These are phyloP conservation scores for Debaryomyces nepalensis DNA, from an alignment of 1,139 yeast genomes.

Conservation along the genomic window DNA sequence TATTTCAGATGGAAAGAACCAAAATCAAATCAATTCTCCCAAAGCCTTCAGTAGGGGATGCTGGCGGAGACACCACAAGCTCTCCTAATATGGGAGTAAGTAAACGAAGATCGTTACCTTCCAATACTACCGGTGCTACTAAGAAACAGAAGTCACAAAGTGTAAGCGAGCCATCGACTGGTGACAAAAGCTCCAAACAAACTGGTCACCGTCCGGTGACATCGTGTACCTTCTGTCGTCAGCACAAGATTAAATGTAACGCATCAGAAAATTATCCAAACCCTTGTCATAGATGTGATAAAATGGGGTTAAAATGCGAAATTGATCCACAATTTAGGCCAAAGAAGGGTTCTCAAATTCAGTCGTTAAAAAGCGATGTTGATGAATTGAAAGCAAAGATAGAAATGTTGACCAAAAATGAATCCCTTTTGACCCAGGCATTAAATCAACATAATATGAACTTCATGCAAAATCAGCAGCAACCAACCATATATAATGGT, in stretches of 20 bases:
- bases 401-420: conserved; percentile 74
- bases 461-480: conserved; percentile 30
- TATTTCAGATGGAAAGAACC: conserved; percentile 37
- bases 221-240: conserved; percentile 92
- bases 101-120: conserved; percentile 15
- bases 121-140: conserved; percentile 10
- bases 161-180: background rate
- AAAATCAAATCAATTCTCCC: conserved; percentile 44
- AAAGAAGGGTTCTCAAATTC: conserved; percentile 88
- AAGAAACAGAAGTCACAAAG: conserved; percentile 10
- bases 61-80: conserved; percentile 16
- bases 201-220: conserved; percentile 81
- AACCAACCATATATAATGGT: conserved; percentile 6
- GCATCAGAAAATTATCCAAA: conserved; percentile 83
- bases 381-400: conserved; percentile 80
- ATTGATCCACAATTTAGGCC: conserved; percentile 93
- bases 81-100: conserved; percentile 15
- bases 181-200: conserved; percentile 29
- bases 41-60: conserved; percentile 29
- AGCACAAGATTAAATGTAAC: conserved; percentile 91
- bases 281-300: conserved; percentile 82
- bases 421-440: conserved; percentile 67
- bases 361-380: conserved; percentile 80
- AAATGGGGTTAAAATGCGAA: conserved; percentile 80
- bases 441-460: conserved; percentile 50